These are phyloP conservation scores for Yamadazyma philogaea DNA, from an alignment of 805 yeast species.

Conservation along the genomic window DNA sequence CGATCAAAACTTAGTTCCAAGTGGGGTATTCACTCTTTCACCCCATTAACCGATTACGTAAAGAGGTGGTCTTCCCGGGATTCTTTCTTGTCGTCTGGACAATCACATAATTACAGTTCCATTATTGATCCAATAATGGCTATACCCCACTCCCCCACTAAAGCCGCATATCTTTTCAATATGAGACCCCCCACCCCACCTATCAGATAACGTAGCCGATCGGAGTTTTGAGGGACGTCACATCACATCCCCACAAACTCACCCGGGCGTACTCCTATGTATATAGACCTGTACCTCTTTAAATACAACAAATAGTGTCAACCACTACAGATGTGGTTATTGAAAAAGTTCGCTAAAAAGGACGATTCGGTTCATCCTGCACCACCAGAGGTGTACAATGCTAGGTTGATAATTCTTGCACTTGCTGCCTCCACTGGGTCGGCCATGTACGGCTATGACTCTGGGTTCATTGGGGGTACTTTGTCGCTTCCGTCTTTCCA, in stretches of 20 bases:
- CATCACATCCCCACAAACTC: background rate
- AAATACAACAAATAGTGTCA: background rate
- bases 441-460: constrained; percentile 8
- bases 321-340: background rate
- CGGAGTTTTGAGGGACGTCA: background rate
- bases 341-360: background rate
- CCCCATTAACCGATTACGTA: too few relatives aligned
- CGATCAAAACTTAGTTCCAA: too few relatives aligned
- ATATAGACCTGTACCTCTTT: background rate
- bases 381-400: constrained; percentile 7
- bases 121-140: too few relatives aligned
- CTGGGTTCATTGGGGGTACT: constrained; percentile 7
- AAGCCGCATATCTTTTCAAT: background rate
- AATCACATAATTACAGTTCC: too few relatives aligned
- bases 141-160: background rate
- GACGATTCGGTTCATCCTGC: constrained; percentile 7
- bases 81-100: too few relatives aligned
- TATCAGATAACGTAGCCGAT: background rate
- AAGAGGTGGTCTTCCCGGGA: too few relatives aligned
- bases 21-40: too few relatives aligned
- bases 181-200: background rate
- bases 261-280: background rate
- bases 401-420: constrained; percentile 1
- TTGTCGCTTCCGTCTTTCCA: constrained; percentile 2
- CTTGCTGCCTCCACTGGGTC: constrained; percentile 9